A percentile compares a stretch with the other conserved stretches of the same genome.
phyloP scores from a whole-genome alignment of 2,329 filamentous ascomycete genomes.

The Nigrospora sphaerica region DNA sequence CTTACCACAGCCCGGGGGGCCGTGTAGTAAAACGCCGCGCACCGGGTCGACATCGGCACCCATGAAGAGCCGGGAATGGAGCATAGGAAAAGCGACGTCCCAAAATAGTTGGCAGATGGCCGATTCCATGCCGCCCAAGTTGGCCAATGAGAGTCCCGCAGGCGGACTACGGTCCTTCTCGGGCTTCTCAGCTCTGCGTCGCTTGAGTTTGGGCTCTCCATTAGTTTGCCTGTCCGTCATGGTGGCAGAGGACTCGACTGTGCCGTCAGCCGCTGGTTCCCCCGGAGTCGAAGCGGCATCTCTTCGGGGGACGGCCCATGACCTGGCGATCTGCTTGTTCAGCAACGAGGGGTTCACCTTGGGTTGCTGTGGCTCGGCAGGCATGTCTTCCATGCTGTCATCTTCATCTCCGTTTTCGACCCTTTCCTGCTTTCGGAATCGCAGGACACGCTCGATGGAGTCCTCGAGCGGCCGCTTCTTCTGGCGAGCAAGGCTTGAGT shows the following conservation, averaged over 20 bases:
- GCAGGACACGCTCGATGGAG: constrained; percentile 74
- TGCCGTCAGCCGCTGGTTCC: constrained; percentile 15
- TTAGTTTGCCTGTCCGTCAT: constrained; percentile 48
- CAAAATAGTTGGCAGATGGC: constrained; percentile 46
- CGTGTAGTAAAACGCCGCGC: constrained; percentile 71
- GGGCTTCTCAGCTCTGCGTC: constrained; percentile 46
- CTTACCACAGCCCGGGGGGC: constrained; percentile 80
- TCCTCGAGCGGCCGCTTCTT: constrained; percentile 79
- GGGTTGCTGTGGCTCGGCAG: constrained; percentile 12
- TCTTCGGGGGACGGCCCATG: constrained; percentile 26
- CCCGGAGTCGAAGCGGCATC: constrained; percentile 10
- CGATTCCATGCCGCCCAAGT: constrained; percentile 70
- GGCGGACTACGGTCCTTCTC: constrained; percentile 58
- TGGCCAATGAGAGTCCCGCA: constrained; percentile 58
- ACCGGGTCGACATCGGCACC: constrained; percentile 61
- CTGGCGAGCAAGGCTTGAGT: constrained; percentile 76
- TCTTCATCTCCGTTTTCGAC: constrained; percentile 27
- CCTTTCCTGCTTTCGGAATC: constrained; percentile 60
- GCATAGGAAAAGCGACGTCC: constrained; percentile 66
- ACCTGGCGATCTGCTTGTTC: constrained; percentile 33
- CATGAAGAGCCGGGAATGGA: constrained; percentile 58
- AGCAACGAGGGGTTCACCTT: constrained; percentile 21
- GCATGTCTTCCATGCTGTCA: constrained; percentile 17
- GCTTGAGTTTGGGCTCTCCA: constrained; percentile 61
- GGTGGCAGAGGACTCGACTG: constrained; percentile 16